Base-by-base conservation (phyloP, 1,284 basidiomycete genomes). In the Cryptococcus deneoformans region DNA sequence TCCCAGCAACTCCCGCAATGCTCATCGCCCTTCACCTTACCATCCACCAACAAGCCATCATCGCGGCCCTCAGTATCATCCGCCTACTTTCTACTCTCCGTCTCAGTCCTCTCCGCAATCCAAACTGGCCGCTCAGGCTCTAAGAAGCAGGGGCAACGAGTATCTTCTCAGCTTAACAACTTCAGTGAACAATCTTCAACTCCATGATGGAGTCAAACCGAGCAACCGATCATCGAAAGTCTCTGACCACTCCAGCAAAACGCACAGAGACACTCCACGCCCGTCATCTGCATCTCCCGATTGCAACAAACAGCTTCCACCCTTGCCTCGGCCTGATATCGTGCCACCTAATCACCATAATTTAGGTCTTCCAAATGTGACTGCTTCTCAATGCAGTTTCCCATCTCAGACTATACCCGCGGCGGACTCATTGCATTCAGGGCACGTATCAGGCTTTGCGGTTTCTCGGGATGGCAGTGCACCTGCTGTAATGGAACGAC, bases 281-380 rank as follows among this genome's bases (percentile, higher is more conserved):
- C 40, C 11, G 37, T n/a, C 24, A 37, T 53, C 36, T 40, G 20
- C n/a, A 4, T 57, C 54, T 2, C 58, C 58, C 14, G 47, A 54
- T 35, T 58, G 45, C 34, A 53, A 60, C 40, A 56, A 58, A 20
- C 38, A 38, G 6, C 34, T 60, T n/a, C 61, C 61, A 10, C 56
- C 61, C 35, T 39, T 63, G 10, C 58, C 61, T 7, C 34, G 20
- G 29, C 29, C 29, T 29, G 29, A 29, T 29, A 29, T 29, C 5
- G 29, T 29, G 29, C 29, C 29, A 5, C 29, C 29, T 29, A 29
- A 29, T 5, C 29, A 29, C 29, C 29, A 29, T 29, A 29, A 29
- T 29, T 3, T 5, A 29, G 29, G 29, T 29, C 29, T 29, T 29
- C 29, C 29, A 29, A 29, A 29, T 5, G 29, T 29, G 29, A 29